Base-by-base conservation (phyloP, 495 filamentous ascomycete species). In the Talaromyces thailandensis region DNA sequence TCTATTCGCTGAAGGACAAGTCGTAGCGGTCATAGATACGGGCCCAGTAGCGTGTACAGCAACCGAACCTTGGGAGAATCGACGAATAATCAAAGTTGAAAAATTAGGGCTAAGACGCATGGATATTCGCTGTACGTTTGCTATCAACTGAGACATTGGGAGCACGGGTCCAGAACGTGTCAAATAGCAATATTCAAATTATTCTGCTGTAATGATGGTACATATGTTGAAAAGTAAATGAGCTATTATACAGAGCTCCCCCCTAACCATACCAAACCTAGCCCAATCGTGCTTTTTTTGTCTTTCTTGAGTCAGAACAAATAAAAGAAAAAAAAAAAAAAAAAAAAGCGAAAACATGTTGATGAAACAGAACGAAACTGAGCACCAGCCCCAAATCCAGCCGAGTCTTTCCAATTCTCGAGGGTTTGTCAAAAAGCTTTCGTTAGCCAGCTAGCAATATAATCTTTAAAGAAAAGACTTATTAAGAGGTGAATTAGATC, bases 371-470 rank as follows among this genome's bases (percentile, higher is more conserved):
- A 65, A 63, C 56, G 64, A 62, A 67, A 63, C 60, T 59, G 52
- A 62, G 60, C 69, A 61, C 58, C 43, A 48, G 43, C 43, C 43
- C 43, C 43, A 48, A 67, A 67, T 31, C 66, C 68, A 66, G 63
- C 69, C 64, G 55, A 65, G 64, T 68, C 65, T 69, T 58, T 63
- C 62, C 65, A 64, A 48, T 48, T 65, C 64, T 63, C 66, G 58
- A 61, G 43, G 43, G 43, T 48, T 48, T 48, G 43, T 48, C 63
- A 63, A 60, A 63, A 60, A 69, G 63, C 70, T 64, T 67, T 71
- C 71, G 75, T 73, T 48, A 76, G 67, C 68, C 69, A 75, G 67
- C 67, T 78, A 78, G 69, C 77, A 79, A 77, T 77, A 76, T 74
- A 79, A 70, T 50, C 63, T 68, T 56, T 63, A 67, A 67, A 58